Evolutionary conservation across 2,329 filamentous ascomycete genomes (phyloP).

Genomic region (Tympanopsis confertula): DNA sequence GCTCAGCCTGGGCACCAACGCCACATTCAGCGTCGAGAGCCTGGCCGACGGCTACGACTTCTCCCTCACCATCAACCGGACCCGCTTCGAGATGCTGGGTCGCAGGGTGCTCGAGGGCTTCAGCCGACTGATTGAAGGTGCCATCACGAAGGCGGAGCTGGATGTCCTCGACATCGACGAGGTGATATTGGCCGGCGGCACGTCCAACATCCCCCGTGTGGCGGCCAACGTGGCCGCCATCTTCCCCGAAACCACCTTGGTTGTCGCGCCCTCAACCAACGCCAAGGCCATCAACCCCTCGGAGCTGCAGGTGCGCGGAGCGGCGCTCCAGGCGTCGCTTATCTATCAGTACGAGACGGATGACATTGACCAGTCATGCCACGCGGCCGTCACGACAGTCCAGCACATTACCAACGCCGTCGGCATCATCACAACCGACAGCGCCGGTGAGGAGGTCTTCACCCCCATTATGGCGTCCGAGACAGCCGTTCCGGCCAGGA

Average conservation of each 20-base stretch:
- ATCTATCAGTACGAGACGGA: conserved; percentile 61
- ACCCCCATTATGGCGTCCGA: conserved; percentile 50
- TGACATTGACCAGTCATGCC: conserved; percentile 63
- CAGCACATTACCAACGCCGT: conserved; percentile 57
- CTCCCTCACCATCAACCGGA: conserved; percentile 57
- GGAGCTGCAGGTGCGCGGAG: conserved; percentile 55
- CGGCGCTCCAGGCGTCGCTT: conserved; percentile 61
- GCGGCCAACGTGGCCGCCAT: conserved; percentile 46
- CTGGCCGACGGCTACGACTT: conserved; percentile 59
- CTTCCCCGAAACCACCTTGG: conserved; percentile 50
- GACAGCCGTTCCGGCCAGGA: conserved; percentile 57
- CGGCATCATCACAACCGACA: conserved; percentile 46
- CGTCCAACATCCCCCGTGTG: conserved; percentile 62
- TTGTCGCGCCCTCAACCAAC: conserved; percentile 54
- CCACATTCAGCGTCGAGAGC: conserved; percentile 59
- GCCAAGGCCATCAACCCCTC: conserved; percentile 58
- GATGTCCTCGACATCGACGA: conserved; percentile 62
- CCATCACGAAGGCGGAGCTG: conserved; percentile 57
- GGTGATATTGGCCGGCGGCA: conserved; percentile 60
- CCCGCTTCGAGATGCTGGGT: conserved; percentile 57
- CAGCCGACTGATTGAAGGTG: conserved; percentile 50
- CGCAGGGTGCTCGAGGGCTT: conserved; percentile 57
- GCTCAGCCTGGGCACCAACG: conserved; percentile 54
- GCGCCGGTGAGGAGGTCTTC: conserved; percentile 41
- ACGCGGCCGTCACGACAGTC: conserved; percentile 63